phyloP scores from a whole-genome alignment of 1,284 basidiomycete species.

The Leccinum subfulvum region DNA sequence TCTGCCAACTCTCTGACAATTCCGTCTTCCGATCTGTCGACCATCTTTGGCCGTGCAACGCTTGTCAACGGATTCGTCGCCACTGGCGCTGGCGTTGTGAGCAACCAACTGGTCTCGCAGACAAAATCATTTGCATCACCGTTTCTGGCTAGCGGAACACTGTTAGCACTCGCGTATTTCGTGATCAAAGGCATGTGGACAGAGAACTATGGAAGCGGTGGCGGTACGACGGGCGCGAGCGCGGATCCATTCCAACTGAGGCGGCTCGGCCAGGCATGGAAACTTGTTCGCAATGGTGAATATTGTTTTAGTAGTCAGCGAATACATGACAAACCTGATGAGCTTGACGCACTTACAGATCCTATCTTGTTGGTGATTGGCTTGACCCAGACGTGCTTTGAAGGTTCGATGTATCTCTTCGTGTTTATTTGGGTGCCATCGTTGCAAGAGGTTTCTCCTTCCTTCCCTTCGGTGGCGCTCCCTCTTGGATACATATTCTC shows the following conservation, averaged over 20 bases:
- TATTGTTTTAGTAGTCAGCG: slow-evolving; percentile 4
- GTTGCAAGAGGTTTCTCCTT: slow-evolving; percentile 56
- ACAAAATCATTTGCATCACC: slow-evolving; percentile 56
- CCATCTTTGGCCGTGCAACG: slow-evolving; percentile 69
- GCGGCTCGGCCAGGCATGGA: slow-evolving; percentile 57
- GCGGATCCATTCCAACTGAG: slow-evolving; percentile 50
- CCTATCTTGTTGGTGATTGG: slow-evolving; percentile 65
- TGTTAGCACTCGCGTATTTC: slow-evolving; percentile 54
- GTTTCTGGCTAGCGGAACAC: slow-evolving; percentile 58
- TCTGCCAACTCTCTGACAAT: slow-evolving; percentile 52
- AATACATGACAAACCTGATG: slow-evolving; percentile 1
- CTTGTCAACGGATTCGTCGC: slow-evolving; percentile 72
- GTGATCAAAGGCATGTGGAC: slow-evolving; percentile 59
- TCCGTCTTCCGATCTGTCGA: slow-evolving; percentile 58
- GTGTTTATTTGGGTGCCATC: slow-evolving; percentile 80
- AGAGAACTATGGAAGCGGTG: slow-evolving; percentile 63
- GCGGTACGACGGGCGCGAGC: slow-evolving; percentile 27
- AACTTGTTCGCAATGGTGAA: slow-evolving; percentile 55
- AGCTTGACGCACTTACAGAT: slow-evolving; percentile 37
- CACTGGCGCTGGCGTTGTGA: slow-evolving; percentile 59
- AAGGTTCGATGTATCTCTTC: slow-evolving; percentile 80
- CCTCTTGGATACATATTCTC: slow-evolving; percentile 78
- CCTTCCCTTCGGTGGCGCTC: slow-evolving; percentile 37
- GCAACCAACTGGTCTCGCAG: slow-evolving; percentile 55
- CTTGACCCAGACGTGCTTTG: slow-evolving; percentile 73